Evolutionary conservation across 306 rosid genomes (phyloP), one percentile per base, ranked within the genome.

Genomic region (Begonia loranthoides): DNA sequence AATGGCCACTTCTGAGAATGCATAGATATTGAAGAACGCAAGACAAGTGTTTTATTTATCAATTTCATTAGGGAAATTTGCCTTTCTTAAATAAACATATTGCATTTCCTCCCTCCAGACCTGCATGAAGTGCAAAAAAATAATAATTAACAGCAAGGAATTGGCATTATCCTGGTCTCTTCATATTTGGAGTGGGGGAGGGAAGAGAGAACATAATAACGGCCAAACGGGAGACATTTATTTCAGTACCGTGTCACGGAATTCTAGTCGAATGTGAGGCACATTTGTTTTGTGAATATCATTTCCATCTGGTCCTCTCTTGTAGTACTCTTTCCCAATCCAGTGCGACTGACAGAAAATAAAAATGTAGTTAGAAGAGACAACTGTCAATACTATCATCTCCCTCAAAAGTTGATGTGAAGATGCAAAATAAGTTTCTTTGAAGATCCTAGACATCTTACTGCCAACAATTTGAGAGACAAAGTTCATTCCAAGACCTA

Each of bases 81-180:
- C 80, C 52, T 71, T 50, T 8, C 77, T 80, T 0, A 69, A 62
- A 52, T 75, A 80, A 58, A 80, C 59, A 61, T 71, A 73, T 55
- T 73, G 84, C 81, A 87, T 75, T 65, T 87, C 96, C 41, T 73
- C 90, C 69, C 67, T 76, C 96, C 96, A 83, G 33, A 87, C 72
- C 96, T 87, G 84, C 68, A 76, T 28, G 0, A 28, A 28, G 36
- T 28, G 5, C 36, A 28, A 28, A 4, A 7, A 7, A 7, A 28
- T 28, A 28, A 28, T 28, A 28, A 4, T 28, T 28, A 28, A 28
- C 36, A 2, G 5, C 5, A 28, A 28, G 36, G 36, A 28, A 4
- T 1, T 28, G 36, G 5, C 9, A 28, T 28, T 28, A 28, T 28
- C 36, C 9, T 6, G 34, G 7, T 28, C 34, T 28, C 34, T 28